Evolutionary conservation across 805 yeast genomes (phyloP), one percentile per base, ranked within the genome.

Genomic region (Millerago galiae): DNA sequence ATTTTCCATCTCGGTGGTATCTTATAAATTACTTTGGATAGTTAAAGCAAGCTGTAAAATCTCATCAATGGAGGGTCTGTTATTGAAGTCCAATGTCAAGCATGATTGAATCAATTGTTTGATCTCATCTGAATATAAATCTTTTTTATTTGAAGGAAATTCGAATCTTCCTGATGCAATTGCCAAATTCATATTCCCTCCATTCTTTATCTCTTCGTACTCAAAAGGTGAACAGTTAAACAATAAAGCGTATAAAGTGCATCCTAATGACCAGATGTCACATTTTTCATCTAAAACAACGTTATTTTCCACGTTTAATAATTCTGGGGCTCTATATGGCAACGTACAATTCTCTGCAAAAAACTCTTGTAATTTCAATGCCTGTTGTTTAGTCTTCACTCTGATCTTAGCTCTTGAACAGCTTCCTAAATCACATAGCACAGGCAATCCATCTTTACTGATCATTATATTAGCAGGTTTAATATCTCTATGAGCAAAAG

Each of bases 191-290:
- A 89, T 68, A 50, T 82, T 84, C 5, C 95, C 96, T 13, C 97
- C 97, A 45, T 79, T 77, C 33, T 82, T 80, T 35, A 76, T 71
- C 54, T 87, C 93, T 58, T 84, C 81, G 56, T 86, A 72, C 58
- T 89, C 96, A 60, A 90, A 90, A 1, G 98, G 98, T 4, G 95
- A 84, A 26, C 71, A 71, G 0, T 83, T 83, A 63, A 84, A 90
- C 60, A 91, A 70, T 50, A 86, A 63, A 1, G 89, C 77, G 60
- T 85, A 90, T 14, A 88, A 59, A 1, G 88, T 69, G 56, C 96
- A 88, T 0, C 98, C 98, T 25, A 90, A 61, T 3, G 95, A 83
- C 98, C 98, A 90, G 21, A 91, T 77, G 60, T 90, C 98, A 4
- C 84, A 80, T 45, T 75, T 74, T 54, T 86, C 95, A 48, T 80